These are phyloP conservation scores for Eimeria mitis DNA, from an alignment of 169 alveolate species.

Conservation along the genomic window DNA sequence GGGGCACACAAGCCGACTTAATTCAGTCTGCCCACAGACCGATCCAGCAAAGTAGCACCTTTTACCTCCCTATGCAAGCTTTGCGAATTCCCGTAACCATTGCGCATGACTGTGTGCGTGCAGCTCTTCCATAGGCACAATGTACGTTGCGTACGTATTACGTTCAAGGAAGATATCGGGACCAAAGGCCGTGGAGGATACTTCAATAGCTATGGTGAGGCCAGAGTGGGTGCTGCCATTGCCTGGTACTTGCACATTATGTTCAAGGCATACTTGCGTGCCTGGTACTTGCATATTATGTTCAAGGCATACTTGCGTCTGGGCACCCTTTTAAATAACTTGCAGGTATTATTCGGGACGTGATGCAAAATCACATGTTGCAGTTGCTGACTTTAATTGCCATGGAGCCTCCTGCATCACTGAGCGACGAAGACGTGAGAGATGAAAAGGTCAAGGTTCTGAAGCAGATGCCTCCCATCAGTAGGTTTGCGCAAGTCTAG, in stretches of 20 bases:
- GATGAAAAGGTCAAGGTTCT: constrained; percentile 87
- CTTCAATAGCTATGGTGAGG: constrained; percentile 85
- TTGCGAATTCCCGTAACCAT: background rate
- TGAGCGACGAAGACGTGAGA: constrained; percentile 85
- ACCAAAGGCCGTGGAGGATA: constrained; percentile 87
- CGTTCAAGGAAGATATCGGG: constrained; percentile 83
- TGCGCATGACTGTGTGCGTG: background rate
- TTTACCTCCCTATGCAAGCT: background rate
- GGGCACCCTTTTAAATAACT: background rate
- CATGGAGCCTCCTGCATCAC: constrained; percentile 87
- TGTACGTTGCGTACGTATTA: constrained; percentile 85
- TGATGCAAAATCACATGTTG: constrained; percentile 88
- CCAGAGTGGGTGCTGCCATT: background rate
- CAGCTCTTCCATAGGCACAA: constrained; percentile 85
- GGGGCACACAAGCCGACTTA: background rate
- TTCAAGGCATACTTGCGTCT: background rate
- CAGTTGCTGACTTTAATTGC: constrained; percentile 86
- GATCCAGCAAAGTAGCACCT: background rate
- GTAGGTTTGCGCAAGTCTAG: constrained; percentile 13
- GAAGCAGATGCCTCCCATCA: constrained; percentile 85
- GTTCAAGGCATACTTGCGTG: background rate
- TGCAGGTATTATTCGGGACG: constrained; percentile 87
- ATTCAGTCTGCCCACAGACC: background rate
- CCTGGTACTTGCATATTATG: background rate
- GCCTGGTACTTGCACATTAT: background rate